Base-by-base conservation (phyloP, 192 early-diverging fungal species). In the Lobosporangium transversale region DNA sequence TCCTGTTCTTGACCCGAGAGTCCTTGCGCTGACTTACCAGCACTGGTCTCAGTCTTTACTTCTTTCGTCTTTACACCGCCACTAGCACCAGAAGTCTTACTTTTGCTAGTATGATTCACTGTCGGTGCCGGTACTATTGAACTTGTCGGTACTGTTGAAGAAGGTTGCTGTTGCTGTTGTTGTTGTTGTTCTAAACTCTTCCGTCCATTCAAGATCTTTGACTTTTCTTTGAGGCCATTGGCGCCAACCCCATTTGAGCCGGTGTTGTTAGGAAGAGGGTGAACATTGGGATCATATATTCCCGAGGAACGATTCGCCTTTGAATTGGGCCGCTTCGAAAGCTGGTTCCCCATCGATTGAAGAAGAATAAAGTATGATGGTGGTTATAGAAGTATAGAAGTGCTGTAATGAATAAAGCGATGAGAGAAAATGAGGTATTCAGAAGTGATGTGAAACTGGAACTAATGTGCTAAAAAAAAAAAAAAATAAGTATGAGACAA, bases 291-390 rank as follows among this genome's bases (percentile, higher is more conserved):
- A 58, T 76, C 73, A 1, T 24, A 21, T 20, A 51, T 24, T 30
- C 62, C 17, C 9, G 70, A 76, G 53, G 20, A 36, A 15, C 73
- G 73, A 50, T 66, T 44, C 11, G 26, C 70, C 45, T 75, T 76
- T 30, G 63, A 24, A 55, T 29, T 45, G 20, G 51, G 58, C 45
- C 59, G 42, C 59, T 67, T 76, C 32, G 73, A 59, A 36, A 44
- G 42, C 58, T 76, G 73, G 58, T 76, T 76, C 32, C 73, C 73
- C 73, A 76, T 76, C 12, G 45, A 45, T 24, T 43, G 40, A 20
- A 4, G 30, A 35, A n/a, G 40, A n/a, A n/a, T 54, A 15, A n/a
- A 15, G 11, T 37, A 30, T 12, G 3, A 42, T 27, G 48, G 20
- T 32, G 45, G 31, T 21, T 4, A 60, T 12, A 21, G 30, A 21